Conservation (phyloP, 345 rosid species). For the Noccaea caerulescens region DNA sequence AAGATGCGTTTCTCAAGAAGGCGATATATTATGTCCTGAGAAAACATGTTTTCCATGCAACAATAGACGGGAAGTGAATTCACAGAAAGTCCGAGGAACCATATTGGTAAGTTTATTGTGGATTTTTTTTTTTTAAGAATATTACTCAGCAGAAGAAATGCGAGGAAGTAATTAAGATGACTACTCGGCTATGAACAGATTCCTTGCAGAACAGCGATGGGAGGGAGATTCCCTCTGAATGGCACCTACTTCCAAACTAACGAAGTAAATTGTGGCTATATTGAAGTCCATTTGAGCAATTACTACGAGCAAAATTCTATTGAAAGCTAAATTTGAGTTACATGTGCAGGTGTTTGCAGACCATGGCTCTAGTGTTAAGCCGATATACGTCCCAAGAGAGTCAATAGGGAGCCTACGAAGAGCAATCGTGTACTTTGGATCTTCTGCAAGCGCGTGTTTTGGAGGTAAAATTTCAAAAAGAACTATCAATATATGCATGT, state of each 20-base stretch:
- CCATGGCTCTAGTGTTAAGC: slow-evolving; percentile 75
- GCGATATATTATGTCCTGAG: slow-evolving; percentile 53
- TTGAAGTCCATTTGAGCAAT: neutral
- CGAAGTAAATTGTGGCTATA: slow-evolving; percentile 55
- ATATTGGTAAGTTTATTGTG: slow-evolving; percentile 59
- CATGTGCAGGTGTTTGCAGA: slow-evolving; percentile 82
- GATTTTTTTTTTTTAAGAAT: neutral
- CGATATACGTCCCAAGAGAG: slow-evolving; percentile 67
- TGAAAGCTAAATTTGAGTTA: slow-evolving; percentile 11
- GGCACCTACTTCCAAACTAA: slow-evolving; percentile 97
- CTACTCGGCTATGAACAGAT: slow-evolving; percentile 52
- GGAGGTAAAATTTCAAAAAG: slow-evolving; percentile 51
- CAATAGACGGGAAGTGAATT: slow-evolving; percentile 62
- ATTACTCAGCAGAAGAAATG: neutral
- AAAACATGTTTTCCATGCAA: slow-evolving; percentile 71
- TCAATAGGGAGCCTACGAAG: slow-evolving; percentile 70
- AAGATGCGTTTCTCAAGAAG: slow-evolving; percentile 55
- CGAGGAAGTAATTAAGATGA: neutral
- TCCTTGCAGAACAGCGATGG: slow-evolving; percentile 94
- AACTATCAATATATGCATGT: neutral
- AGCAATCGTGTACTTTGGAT: slow-evolving; percentile 77
- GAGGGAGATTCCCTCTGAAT: slow-evolving; percentile 87
- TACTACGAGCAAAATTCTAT: neutral
- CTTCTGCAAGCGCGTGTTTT: slow-evolving; percentile 76
- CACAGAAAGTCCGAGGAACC: slow-evolving; percentile 82